Base-by-base conservation (phyloP, 2,329 filamentous ascomycete genomes). In the Fusarium transvaalense region DNA sequence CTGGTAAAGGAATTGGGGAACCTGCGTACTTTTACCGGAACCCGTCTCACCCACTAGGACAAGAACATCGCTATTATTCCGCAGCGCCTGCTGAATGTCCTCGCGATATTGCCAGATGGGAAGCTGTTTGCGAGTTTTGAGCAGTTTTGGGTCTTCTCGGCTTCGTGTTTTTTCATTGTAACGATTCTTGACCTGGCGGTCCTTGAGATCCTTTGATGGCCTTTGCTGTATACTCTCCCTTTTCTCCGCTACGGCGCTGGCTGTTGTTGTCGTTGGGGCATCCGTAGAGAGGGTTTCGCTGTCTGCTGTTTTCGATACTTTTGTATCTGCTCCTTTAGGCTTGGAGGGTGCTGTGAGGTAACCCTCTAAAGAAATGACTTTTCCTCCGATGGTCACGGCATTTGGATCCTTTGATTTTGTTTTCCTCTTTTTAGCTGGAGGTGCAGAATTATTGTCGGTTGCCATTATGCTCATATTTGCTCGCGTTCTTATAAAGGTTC, bases 1-100 rank as follows among this genome's bases (percentile, higher is more conserved):
- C 27, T 82, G 79, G 45, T 91, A 87, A 10, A 99, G 82, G 66
- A 97, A 97, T 75, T 98, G 96, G 0, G 96, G 95, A 0, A 97
- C 90, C 79, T 99, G 96, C 0, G 96, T 99, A 82, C 92, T 97
- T 81, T 99, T 99, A 76, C 96, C 96, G 15, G 93, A 97, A 77
- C 96, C 96, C 0, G 96, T 99, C 78, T 98, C 95, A 81, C 95
- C 95, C 4, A 96, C 91, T 15, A 99, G 82, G 0, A 99, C 85
- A 52, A 99, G 86, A 2, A 97, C 88, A 74, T 97, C 88, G 65
- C 88, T 89, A 34, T 87, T 81, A 17, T 76, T 73, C 14, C 82
- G 82, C 9, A 97, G 80, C 3, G 87, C 83, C 17, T 83, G 76
- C 35, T 89, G 88, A 50, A 97, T 97, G 27, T 90, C 85, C 34